These are phyloP conservation scores for Euphorbia schlechtendalii DNA, from an alignment of 441 rosid species.

Conservation along the genomic window DNA sequence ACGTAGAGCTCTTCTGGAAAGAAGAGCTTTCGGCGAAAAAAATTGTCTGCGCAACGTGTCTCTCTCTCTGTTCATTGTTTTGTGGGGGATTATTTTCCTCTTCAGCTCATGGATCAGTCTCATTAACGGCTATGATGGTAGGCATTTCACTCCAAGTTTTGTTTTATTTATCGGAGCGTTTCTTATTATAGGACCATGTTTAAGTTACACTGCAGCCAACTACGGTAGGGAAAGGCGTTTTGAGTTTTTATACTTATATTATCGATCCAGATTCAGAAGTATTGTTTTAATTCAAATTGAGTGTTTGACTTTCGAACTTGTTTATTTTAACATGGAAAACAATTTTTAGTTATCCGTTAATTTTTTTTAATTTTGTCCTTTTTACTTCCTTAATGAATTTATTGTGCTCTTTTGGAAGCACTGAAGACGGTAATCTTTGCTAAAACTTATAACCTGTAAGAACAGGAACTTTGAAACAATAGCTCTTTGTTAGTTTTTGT, in stretches of 20 bases:
- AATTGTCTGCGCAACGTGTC: slow-evolving; percentile 56
- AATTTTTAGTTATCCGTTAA: not conserved
- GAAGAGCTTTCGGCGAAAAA: slow-evolving; percentile 61
- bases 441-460: not conserved
- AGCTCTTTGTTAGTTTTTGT: not conserved
- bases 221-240: not conserved
- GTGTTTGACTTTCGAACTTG: not conserved
- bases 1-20: slow-evolving; percentile 67
- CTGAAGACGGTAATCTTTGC: not conserved
- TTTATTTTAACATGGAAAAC: not conserved
- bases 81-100: slow-evolving; percentile 69
- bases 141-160: not conserved
- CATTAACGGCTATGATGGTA: slow-evolving; percentile 59
- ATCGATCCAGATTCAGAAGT: not conserved
- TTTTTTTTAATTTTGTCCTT: not conserved
- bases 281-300: not conserved
- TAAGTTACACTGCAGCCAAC: not conserved
- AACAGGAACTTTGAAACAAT: not conserved
- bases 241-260: not conserved
- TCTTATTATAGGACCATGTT: not conserved
- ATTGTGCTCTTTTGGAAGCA: not conserved
- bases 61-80: slow-evolving; percentile 54
- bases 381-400: not conserved
- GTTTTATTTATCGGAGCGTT: not conserved
- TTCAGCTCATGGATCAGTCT: slow-evolving; percentile 59